Conservation (phyloP, 208 protist genomes). For the Trichomonas vaginalis region DNA sequence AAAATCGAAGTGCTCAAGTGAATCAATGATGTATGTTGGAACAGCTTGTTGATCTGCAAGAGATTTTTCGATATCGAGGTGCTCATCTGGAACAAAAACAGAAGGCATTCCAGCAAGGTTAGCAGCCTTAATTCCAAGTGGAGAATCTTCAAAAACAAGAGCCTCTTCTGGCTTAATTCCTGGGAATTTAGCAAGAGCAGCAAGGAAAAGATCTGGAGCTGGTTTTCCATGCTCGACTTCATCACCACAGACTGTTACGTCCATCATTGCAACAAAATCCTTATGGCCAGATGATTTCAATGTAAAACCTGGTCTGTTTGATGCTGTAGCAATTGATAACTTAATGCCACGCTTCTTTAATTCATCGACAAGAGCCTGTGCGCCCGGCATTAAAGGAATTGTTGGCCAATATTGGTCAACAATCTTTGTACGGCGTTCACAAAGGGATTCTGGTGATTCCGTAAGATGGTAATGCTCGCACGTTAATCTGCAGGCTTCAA, state of each 20-base stretch:
- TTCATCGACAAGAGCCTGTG: neutral
- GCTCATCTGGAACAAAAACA: neutral
- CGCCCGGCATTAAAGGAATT: constrained; percentile 11
- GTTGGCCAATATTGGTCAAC: constrained; percentile 9
- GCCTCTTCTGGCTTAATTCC: neutral
- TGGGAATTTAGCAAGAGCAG: neutral
- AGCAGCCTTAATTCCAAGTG: neutral
- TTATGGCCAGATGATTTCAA: neutral
- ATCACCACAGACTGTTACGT: neutral
- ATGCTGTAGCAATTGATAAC: neutral
- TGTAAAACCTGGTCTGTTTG: neutral
- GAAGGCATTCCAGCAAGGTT: neutral
- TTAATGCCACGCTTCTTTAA: neutral
- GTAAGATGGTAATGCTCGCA: neutral
- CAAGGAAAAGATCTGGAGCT: neutral
- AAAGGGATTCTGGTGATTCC: neutral
- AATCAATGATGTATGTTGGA: neutral
- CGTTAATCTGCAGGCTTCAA: neutral
- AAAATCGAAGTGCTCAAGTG: neutral
- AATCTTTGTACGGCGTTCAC: neutral
- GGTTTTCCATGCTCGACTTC: constrained; percentile 3
- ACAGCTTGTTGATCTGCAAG: neutral
- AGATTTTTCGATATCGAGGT: neutral
- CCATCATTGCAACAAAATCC: neutral
- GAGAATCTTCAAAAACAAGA: constrained; percentile 4